Percentiles rank a stretch among this genome's conserved stretches.
Evolutionary conservation across 2,329 filamentous ascomycete species (phyloP).

Genomic region (Xylariales sp.): DNA sequence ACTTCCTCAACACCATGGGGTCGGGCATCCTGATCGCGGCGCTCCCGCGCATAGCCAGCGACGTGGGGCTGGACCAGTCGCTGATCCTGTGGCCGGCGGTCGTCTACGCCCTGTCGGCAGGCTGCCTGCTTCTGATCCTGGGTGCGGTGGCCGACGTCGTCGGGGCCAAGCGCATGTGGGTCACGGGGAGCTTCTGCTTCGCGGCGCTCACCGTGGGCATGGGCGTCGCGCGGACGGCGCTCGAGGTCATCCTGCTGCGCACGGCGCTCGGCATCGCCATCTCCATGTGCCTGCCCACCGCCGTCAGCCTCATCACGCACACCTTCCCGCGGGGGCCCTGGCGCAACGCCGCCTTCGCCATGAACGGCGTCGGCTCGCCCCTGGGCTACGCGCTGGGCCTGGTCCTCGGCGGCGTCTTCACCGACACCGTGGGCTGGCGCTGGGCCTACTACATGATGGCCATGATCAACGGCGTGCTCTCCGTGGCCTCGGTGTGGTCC

Average conservation of each 20-base stretch:
- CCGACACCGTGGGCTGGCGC: constrained; percentile 43
- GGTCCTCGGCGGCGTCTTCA: constrained; percentile 44
- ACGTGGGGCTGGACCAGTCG: constrained; percentile 7
- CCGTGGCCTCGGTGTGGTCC: constrained; percentile 30
- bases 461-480: constrained; percentile 30
- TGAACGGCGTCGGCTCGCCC: constrained; percentile 39
- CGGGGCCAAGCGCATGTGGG: constrained; percentile 28
- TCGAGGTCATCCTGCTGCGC: constrained; percentile 32
- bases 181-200: constrained; percentile 27
- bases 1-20: constrained; percentile 30
- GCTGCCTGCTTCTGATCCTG: constrained; percentile 27
- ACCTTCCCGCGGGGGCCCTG: constrained; percentile 30
- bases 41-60: constrained; percentile 18
- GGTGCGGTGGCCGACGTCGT: constrained; percentile 32
- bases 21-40: constrained; percentile 7
- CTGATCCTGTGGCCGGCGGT: constrained; percentile 15
- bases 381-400: constrained; percentile 45
- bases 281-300: constrained; percentile 32
- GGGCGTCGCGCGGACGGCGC: constrained; percentile 26
- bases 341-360: constrained; percentile 38
- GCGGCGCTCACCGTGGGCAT: constrained; percentile 27
- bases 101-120: constrained; percentile 16
- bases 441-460: constrained; percentile 37
- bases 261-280: constrained; percentile 29
- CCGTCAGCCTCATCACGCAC: constrained; percentile 30